Conservation (phyloP, 2,329 filamentous ascomycete genomes). For the Clonostachys rhizophaga region DNA sequence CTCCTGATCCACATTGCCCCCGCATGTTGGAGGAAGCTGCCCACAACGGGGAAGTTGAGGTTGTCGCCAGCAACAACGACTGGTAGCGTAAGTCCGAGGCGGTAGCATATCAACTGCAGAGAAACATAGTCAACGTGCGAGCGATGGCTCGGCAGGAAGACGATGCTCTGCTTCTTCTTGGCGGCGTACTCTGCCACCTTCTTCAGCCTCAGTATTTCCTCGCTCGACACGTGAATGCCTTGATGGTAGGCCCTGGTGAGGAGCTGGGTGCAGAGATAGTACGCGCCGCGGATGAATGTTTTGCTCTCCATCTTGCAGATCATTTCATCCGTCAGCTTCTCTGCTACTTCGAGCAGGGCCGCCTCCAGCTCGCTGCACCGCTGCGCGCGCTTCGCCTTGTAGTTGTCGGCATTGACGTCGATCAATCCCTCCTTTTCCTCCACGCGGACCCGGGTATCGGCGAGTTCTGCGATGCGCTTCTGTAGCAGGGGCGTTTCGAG, state of each 20-base stretch:
- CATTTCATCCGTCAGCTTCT: slow-evolving; percentile 88
- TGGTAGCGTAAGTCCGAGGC: slow-evolving; percentile 81
- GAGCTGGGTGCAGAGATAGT: slow-evolving; percentile 84
- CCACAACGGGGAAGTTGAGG: slow-evolving; percentile 87
- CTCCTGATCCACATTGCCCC: slow-evolving; percentile 95
- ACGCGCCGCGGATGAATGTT: slow-evolving; percentile 84
- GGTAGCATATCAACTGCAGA: slow-evolving; percentile 91
- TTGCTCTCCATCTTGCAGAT: slow-evolving; percentile 99
- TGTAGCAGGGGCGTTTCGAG: slow-evolving; percentile 72
- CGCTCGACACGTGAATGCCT: slow-evolving; percentile 92
- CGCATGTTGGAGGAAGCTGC: slow-evolving; percentile 89
- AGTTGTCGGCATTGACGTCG: slow-evolving; percentile 48
- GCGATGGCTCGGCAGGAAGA: slow-evolving; percentile 91
- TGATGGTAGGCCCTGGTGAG: slow-evolving; percentile 93
- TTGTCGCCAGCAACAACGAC: slow-evolving; percentile 96
- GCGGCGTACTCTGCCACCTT: slow-evolving; percentile 79
- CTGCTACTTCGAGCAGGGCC: slow-evolving; percentile 74
- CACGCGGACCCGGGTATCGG: slow-evolving; percentile 65
- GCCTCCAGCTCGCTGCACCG: slow-evolving; percentile 63
- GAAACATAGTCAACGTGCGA: slow-evolving; percentile 97
- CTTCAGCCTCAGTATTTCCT: slow-evolving; percentile 81
- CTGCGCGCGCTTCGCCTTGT: slow-evolving; percentile 42
- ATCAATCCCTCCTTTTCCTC: slow-evolving; percentile 75
- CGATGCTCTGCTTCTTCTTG: slow-evolving; percentile 87
- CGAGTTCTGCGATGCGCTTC: slow-evolving; percentile 69